Evolutionary conservation across 2,329 filamentous ascomycete species (phyloP).

Genomic region (Colletotrichum tropicicola): DNA sequence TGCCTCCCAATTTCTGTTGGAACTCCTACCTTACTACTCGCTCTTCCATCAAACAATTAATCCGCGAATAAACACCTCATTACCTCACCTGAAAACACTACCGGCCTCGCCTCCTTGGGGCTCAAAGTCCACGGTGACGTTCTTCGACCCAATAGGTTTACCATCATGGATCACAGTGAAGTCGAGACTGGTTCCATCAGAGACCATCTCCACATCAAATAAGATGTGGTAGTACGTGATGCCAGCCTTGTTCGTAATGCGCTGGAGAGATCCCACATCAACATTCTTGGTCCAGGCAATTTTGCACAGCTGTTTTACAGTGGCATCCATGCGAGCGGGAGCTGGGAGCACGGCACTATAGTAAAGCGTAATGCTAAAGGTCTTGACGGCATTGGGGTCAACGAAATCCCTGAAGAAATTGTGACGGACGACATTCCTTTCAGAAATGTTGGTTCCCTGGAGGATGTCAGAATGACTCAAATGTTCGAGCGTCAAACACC

Average conservation of each 20-base stretch:
- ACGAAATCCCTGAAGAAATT: no score
- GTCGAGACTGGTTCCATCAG: slow-evolving; percentile 32
- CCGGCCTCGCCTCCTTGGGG: no score
- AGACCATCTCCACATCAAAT: slow-evolving; percentile 32
- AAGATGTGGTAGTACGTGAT: background rate
- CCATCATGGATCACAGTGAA: slow-evolving; percentile 32
- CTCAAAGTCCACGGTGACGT: slow-evolving; percentile 36
- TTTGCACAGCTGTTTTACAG: slow-evolving; percentile 28
- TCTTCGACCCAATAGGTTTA: slow-evolving; percentile 24
- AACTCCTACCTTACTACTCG: no score
- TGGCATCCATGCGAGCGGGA: accelerated
- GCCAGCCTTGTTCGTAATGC: slow-evolving; percentile 26
- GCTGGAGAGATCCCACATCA: slow-evolving; percentile 7
- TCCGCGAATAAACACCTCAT: no score
- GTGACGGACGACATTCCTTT: no score
- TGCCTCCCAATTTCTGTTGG: no score
- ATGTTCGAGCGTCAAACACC: background rate
- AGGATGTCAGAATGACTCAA: slow-evolving; percentile 7
- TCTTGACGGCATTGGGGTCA: background rate
- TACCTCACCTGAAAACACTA: no score
- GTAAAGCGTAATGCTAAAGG: slow-evolving; percentile 22
- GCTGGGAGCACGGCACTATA: background rate
- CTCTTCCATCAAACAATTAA: no score
- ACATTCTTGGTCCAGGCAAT: slow-evolving; percentile 33
- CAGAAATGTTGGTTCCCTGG: no score